Base-by-base conservation (phyloP, 164 flowering plant species). In the Magnolia sinica region DNA sequence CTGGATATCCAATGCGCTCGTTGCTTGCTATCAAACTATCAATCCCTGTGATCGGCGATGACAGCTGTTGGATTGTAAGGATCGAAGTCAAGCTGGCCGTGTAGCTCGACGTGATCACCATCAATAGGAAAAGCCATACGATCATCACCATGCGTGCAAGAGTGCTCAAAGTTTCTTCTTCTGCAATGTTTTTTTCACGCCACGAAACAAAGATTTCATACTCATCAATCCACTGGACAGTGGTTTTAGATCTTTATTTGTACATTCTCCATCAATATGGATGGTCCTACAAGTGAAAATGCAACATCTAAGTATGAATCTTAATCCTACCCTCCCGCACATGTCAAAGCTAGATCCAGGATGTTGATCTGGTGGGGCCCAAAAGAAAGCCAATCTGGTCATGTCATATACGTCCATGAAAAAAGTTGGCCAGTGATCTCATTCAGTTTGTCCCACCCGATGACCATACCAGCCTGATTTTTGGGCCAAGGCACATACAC, bases 41-140 rank as follows among this genome's bases (percentile, higher is more conserved):
- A 18, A 93, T 87, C 65, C 93, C 98, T 1, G 83, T 87, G 65
- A 93, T 87, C 55, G 91, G 83, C 9, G 94, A 90, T 50, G 96
- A 83, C 19, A 93, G 90, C 79, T 90, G 92, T 74, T 88, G 90
- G 49, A 93, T 82, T 24, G 97, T 93, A 50, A 93, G 94, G 78
- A 93, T 88, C 23, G 97, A 93, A 78, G 95, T 89, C 86, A 93
- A 84, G 81, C 88, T 93, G 58, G 98, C 96, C 1, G 96, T 93
- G 81, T 91, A 93, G 82, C 94, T 90, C 24, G 94, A 87, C 0
- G 89, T 88, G 74, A 93, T 81, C 51, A 91, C 89, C 94, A 91
- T 78, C 76, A 91, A 77, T 22, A 90, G 74, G 81, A 93, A 93
- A 73, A 93, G 92, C 98, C 96, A 91, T 4, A 91, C 86, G 74